A percentile compares a stretch with the other conserved stretches of the same genome.
Evolutionary conservation across 73 alveolate genomes (phyloP).

Genomic region (Effrenium voratum): DNA sequence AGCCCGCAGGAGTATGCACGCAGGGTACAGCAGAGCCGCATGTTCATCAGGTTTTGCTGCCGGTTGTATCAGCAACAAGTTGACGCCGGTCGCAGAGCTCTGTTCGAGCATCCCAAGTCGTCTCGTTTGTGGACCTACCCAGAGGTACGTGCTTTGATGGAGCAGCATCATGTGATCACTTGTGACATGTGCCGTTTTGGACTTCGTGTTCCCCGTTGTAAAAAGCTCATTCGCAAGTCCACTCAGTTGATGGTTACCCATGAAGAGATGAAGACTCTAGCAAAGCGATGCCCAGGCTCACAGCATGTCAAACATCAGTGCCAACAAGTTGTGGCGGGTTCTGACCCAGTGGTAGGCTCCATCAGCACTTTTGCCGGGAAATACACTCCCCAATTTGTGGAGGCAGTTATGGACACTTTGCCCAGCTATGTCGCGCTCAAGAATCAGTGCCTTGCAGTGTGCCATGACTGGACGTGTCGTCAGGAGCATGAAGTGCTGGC

Average conservation of each 20-base stretch:
- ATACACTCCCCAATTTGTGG: not conserved
- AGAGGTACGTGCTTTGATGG: not conserved
- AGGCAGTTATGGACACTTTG: not conserved
- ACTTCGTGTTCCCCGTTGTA: not conserved
- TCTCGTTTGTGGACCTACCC: not conserved
- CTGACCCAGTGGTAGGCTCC: not conserved
- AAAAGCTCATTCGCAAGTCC: not conserved
- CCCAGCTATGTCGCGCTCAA: not conserved
- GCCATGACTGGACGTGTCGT: not conserved
- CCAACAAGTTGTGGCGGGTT: not conserved
- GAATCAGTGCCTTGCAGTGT: not conserved
- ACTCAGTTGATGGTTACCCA: not conserved
- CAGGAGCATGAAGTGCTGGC: not conserved
- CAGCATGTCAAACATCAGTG: not conserved
- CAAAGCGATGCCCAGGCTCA: not conserved
- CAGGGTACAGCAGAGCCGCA: not conserved
- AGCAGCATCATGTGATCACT: too few relatives aligned
- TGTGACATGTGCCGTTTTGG: conserved; percentile 22
- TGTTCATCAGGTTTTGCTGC: not conserved
- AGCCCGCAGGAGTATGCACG: not conserved
- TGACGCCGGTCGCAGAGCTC: not conserved
- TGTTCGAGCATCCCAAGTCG: not conserved
- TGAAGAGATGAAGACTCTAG: not conserved
- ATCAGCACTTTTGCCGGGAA: not conserved
- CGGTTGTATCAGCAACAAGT: not conserved